Percentiles rank a stretch among this genome's conserved stretches.
Conservation (phyloP, 331 rosid species). For the Quercus phellos region DNA sequence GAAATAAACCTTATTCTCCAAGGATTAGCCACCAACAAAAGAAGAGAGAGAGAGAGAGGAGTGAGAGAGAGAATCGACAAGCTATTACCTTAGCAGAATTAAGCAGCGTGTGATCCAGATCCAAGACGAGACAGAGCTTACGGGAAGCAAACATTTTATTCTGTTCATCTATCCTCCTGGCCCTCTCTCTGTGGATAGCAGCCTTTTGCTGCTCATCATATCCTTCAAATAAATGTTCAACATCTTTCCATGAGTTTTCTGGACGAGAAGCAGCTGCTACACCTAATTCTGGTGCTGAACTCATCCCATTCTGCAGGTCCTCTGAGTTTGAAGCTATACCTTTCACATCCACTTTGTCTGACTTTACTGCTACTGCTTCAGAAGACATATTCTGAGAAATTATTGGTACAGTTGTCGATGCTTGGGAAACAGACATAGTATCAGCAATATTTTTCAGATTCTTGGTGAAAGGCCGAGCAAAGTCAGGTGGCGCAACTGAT, state of each 20-base stretch:
- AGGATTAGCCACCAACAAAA: neutral
- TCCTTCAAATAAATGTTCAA: slow-evolving; percentile 85
- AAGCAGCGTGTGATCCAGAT: slow-evolving; percentile 95
- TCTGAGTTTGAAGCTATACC: slow-evolving; percentile 34
- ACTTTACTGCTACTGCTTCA: slow-evolving; percentile 38
- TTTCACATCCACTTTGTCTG: slow-evolving; percentile 49
- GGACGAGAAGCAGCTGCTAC: slow-evolving; percentile 40
- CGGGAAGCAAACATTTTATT: slow-evolving; percentile 85
- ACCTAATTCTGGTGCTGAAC: slow-evolving; percentile 44
- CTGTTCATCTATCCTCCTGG: slow-evolving; percentile 90
- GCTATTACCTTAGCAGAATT: slow-evolving; percentile 93
- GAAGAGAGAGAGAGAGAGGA: neutral
- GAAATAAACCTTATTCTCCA: slow-evolving; percentile 1
- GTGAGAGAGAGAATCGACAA: slow-evolving; percentile 16
- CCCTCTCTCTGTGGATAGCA: slow-evolving; percentile 93
- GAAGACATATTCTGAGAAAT: slow-evolving; percentile 46
- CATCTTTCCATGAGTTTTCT: slow-evolving; percentile 71
- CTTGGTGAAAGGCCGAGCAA: slow-evolving; percentile 69
- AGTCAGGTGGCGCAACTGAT: slow-evolving; percentile 51
- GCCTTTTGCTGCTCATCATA: slow-evolving; percentile 88
- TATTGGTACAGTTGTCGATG: slow-evolving; percentile 36
- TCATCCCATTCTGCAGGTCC: slow-evolving; percentile 33
- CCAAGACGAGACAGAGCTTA: slow-evolving; percentile 94
- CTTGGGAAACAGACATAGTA: slow-evolving; percentile 60
- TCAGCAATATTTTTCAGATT: slow-evolving; percentile 86